These are phyloP conservation scores for Beta lomatogona DNA, from an alignment of 179 eudicot genomes.

Conservation along the genomic window DNA sequence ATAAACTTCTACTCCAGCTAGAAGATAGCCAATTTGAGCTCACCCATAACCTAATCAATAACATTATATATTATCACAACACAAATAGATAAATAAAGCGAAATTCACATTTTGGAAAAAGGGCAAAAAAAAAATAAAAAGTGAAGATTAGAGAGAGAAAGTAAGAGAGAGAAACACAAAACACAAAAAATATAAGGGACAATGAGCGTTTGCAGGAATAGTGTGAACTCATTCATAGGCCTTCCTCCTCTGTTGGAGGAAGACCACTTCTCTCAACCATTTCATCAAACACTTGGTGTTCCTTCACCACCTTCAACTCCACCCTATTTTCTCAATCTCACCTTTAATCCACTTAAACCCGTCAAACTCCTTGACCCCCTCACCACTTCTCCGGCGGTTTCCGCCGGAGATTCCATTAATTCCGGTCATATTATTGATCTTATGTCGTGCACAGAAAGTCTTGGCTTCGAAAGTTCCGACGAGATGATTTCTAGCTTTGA, in stretches of 20 bases:
- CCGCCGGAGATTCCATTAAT: too few relatives aligned
- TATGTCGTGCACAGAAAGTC: slow-evolving; percentile 56
- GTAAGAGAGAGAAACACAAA: not conserved
- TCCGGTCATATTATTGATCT: slow-evolving; percentile 32
- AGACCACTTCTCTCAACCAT: slow-evolving; percentile 20
- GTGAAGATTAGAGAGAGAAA: not conserved
- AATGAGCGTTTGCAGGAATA: slow-evolving; percentile 33
- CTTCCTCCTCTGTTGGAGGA: slow-evolving; percentile 13
- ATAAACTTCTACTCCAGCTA: not conserved
- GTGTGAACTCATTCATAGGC: slow-evolving; percentile 31
- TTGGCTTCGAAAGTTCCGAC: slow-evolving; percentile 67
- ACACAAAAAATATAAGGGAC: not conserved
- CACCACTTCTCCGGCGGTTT: not conserved
- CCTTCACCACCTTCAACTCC: not conserved
- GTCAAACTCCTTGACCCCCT: not conserved
- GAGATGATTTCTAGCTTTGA: slow-evolving; percentile 32
- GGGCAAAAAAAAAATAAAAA: not conserved
- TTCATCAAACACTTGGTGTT: slow-evolving; percentile 32
- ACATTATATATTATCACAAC: not conserved
- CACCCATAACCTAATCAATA: not conserved
- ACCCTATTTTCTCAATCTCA: not conserved
- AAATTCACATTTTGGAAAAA: not conserved
- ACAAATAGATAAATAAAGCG: not conserved
- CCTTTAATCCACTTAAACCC: slow-evolving; percentile 15
- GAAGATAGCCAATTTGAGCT: not conserved